Evolutionary conservation across 2,329 filamentous ascomycete species (phyloP).

Genomic region (Exophiala viscosa): DNA sequence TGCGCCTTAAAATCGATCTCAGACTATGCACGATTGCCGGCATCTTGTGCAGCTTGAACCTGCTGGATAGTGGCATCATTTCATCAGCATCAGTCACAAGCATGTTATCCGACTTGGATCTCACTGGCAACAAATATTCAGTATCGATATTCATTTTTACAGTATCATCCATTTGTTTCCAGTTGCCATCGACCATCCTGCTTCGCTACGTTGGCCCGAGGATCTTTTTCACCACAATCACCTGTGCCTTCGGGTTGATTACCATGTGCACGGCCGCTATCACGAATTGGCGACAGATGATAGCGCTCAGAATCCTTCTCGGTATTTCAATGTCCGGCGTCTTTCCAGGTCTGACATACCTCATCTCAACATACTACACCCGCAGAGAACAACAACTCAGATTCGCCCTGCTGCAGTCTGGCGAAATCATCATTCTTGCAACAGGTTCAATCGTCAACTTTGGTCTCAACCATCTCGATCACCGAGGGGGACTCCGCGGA

Average conservation of each 20-base stretch:
- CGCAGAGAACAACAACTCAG: slow-evolving; percentile 34
- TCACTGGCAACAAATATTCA: slow-evolving; percentile 64
- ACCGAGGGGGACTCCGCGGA: slow-evolving; percentile 53
- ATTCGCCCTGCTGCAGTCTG: slow-evolving; percentile 22
- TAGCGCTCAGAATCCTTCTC: slow-evolving; percentile 61
- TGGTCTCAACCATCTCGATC: slow-evolving; percentile 62
- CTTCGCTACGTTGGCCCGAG: slow-evolving; percentile 63
- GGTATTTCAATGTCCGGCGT: slow-evolving; percentile 58
- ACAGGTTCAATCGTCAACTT: slow-evolving; percentile 67
- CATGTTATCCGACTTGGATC: slow-evolving; percentile 61
- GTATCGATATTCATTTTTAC: slow-evolving; percentile 72
- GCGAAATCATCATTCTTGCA: slow-evolving; percentile 56
- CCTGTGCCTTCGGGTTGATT: slow-evolving; percentile 60
- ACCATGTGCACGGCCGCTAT: slow-evolving; percentile 68
- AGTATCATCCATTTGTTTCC: slow-evolving; percentile 63
- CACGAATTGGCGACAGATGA: slow-evolving; percentile 65
- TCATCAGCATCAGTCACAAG: slow-evolving; percentile 66
- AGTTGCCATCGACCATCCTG: slow-evolving; percentile 64
- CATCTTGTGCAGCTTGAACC: slow-evolving; percentile 65
- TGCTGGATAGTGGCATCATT: slow-evolving; percentile 68
- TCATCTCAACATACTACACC: slow-evolving; percentile 58
- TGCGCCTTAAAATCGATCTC: slow-evolving; percentile 63
- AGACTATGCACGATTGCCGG: slow-evolving; percentile 68
- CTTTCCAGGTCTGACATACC: slow-evolving; percentile 43
- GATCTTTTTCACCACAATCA: slow-evolving; percentile 59